Percentiles rank a stretch among this genome's conserved stretches.
Conservation (phyloP, 306 rosid species). For the Arachis stenosperma region DNA sequence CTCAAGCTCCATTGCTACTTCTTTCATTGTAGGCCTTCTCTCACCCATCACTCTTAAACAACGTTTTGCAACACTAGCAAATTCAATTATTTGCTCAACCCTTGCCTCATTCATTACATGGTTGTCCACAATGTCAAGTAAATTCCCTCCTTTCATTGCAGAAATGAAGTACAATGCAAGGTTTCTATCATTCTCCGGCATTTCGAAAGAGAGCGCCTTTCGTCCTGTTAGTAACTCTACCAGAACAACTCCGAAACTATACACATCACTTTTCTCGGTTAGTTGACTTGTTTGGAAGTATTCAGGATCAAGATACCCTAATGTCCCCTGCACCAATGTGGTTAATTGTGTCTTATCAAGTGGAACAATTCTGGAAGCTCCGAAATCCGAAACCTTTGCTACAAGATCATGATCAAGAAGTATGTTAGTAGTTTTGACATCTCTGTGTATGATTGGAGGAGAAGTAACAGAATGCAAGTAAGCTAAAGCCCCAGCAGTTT, state of each 20-base stretch:
- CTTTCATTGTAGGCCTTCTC: slow-evolving; percentile 64
- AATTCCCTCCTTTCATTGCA: slow-evolving; percentile 41
- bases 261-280: too few species aligned
- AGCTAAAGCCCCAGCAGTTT: slow-evolving; percentile 55
- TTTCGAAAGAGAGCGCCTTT: slow-evolving; percentile 46
- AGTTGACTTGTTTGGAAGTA: slow-evolving; percentile 18
- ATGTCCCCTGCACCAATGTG: slow-evolving; percentile 59
- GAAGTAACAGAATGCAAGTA: slow-evolving; percentile 56
- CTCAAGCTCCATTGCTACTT: slow-evolving; percentile 59
- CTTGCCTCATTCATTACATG: slow-evolving; percentile 24
- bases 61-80: slow-evolving; percentile 34
- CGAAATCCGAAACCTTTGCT: slow-evolving; percentile 60
- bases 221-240: slow-evolving; percentile 53
- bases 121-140: slow-evolving; percentile 47
- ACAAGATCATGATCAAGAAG: slow-evolving; percentile 40
- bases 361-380: slow-evolving; percentile 58
- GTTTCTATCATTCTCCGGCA: slow-evolving; percentile 38
- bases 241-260: slow-evolving; percentile 37
- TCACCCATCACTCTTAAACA: slow-evolving; percentile 53
- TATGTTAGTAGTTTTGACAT: slow-evolving; percentile 56
- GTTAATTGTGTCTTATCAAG: slow-evolving; percentile 47
- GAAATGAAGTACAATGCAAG: slow-evolving; percentile 45
- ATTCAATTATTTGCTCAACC: slow-evolving; percentile 46
- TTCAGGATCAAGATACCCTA: slow-evolving; percentile 56
- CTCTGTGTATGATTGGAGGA: slow-evolving; percentile 58